Percentiles rank a stretch among this genome's conserved stretches.
Conservation (phyloP, 345 rosid genomes). For the Corymbia maculata region DNA sequence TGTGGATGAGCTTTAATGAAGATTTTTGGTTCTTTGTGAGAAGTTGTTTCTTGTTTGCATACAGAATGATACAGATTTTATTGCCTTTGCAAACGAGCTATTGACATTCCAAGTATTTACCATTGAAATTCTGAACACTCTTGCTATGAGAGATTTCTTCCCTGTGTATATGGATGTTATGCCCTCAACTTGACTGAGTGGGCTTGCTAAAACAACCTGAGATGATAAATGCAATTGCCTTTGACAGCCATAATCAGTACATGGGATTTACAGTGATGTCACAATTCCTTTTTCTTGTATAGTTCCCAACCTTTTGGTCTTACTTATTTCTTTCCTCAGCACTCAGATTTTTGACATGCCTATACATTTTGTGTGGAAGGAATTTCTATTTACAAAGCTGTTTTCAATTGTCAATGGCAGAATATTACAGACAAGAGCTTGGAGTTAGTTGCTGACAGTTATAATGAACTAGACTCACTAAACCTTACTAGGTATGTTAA, state of each 20-base stretch:
- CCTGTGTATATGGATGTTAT: neutral
- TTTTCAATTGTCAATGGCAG: conserved; percentile 28
- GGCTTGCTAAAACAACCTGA: neutral
- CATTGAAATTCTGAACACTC: neutral
- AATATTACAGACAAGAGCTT: conserved; percentile 59
- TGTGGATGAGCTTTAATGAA: neutral
- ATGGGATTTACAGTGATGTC: neutral
- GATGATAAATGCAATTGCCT: neutral
- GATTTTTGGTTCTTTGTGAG: neutral
- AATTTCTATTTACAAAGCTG: neutral
- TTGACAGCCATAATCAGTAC: neutral
- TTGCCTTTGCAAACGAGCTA: neutral
- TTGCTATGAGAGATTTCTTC: neutral
- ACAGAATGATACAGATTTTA: neutral
- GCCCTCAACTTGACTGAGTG: neutral
- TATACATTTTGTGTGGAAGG: neutral
- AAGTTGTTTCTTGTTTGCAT: neutral
- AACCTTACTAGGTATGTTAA: conserved; percentile 68
- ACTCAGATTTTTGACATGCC: neutral
- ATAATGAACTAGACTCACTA: conserved; percentile 53
- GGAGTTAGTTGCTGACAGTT: conserved; percentile 61
- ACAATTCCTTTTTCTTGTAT: neutral
- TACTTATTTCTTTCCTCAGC: neutral
- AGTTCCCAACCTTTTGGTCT: neutral
- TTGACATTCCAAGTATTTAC: neutral